phyloP scores from a whole-genome alignment of 768 basidiomycete species.

The Tylopilus rubrobrunneus region DNA sequence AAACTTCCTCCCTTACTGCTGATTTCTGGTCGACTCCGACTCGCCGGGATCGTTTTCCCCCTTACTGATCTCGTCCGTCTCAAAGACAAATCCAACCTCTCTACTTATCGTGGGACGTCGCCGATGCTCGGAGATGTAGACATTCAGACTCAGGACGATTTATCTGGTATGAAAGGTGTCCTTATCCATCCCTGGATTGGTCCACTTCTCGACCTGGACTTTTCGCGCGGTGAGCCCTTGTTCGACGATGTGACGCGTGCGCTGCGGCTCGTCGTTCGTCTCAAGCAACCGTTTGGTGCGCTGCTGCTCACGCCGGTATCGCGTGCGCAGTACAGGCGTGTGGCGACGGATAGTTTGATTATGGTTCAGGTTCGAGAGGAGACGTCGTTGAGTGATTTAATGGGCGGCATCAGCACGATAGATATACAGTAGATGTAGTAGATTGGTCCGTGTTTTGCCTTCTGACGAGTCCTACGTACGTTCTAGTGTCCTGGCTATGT shows the following conservation, averaged over 20 bases:
- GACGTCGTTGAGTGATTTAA: neutral
- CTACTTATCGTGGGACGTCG: neutral
- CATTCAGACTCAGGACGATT: neutral
- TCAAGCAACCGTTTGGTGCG: neutral
- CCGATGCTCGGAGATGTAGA: neutral
- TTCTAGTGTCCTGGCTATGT: no score
- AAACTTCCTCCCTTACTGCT: neutral
- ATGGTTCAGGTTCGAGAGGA: neutral
- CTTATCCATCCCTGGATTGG: constrained; percentile 2
- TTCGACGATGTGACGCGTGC: neutral
- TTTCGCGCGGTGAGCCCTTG: neutral
- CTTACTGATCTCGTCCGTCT: neutral
- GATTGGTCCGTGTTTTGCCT: no score
- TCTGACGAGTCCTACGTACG: no score
- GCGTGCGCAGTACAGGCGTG: neutral
- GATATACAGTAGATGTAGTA: neutral
- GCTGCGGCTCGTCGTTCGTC: neutral
- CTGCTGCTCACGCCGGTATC: neutral
- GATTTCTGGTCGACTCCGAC: neutral
- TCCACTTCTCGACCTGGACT: neutral
- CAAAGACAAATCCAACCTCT: neutral
- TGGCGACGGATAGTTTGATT: neutral
- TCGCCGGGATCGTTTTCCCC: neutral
- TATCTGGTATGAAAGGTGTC: neutral
- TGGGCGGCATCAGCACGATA: neutral